Conservation (phyloP, 805 yeast species). For the Pichia cabralensis region DNA sequence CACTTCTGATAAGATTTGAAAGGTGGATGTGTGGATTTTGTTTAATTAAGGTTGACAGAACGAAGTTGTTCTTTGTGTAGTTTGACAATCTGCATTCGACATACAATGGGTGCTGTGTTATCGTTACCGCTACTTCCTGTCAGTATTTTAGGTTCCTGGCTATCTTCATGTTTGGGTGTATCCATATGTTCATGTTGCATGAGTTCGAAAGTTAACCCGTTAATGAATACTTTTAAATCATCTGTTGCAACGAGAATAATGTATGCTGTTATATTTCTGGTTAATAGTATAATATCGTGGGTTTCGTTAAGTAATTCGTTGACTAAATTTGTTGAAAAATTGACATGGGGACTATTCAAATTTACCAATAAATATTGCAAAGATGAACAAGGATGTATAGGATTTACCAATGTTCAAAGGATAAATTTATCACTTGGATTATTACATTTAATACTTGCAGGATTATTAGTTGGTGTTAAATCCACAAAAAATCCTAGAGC, state of each 20-base stretch:
- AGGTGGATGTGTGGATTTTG: too few relatives aligned
- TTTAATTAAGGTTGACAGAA: too few relatives aligned
- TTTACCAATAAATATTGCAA: slow-evolving; percentile 49
- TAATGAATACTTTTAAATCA: slow-evolving; percentile 44
- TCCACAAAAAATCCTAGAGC: slow-evolving; percentile 73
- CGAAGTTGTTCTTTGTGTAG: too few relatives aligned
- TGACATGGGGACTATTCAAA: slow-evolving; percentile 60
- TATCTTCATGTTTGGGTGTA: slow-evolving; percentile 75
- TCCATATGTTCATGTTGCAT: slow-evolving; percentile 61
- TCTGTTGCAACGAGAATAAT: slow-evolving; percentile 77
- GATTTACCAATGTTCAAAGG: slow-evolving; percentile 91
- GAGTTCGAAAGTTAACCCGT: slow-evolving; percentile 24
- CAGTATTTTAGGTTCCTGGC: slow-evolving; percentile 46
- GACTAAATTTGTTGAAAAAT: slow-evolving; percentile 57
- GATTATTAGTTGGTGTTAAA: slow-evolving; percentile 58
- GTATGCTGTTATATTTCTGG: slow-evolving; percentile 68
- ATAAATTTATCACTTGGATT: slow-evolving; percentile 80
- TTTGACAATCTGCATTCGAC: too few relatives aligned
- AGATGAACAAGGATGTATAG: slow-evolving; percentile 66
- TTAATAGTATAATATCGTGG: slow-evolving; percentile 87
- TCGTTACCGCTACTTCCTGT: slow-evolving; percentile 61
- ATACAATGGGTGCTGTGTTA: slow-evolving; percentile 65
- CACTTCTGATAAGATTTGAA: too few relatives aligned
- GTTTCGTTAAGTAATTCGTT: slow-evolving; percentile 78
- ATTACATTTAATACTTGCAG: slow-evolving; percentile 64